Percentiles rank a stretch among this genome's conserved stretches.
Evolutionary conservation across 2,329 filamentous ascomycete genomes (phyloP).

Genomic region (Aciculosporium take): DNA sequence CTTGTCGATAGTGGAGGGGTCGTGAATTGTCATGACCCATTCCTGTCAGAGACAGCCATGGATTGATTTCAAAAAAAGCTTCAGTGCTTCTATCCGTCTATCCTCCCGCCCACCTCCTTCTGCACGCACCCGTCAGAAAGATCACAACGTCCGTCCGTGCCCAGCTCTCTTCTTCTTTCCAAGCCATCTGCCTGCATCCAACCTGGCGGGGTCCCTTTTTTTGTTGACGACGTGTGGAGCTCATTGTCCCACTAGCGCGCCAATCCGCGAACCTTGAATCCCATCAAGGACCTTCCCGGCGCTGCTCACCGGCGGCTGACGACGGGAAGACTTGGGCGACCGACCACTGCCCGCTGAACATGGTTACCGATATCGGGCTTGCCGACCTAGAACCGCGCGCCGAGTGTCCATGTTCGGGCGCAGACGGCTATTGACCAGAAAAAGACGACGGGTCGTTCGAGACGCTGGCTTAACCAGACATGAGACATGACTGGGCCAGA

Average conservation of each 20-base stretch:
- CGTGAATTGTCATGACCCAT: neutral
- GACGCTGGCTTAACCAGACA: no score
- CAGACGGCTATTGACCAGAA: no score
- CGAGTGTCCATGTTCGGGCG: neutral
- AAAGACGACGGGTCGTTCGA: no score
- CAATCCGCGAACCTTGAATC: neutral
- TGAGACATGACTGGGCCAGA: no score
- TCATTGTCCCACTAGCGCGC: neutral
- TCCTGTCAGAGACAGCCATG: neutral
- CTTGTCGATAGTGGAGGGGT: neutral
- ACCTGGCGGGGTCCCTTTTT: neutral
- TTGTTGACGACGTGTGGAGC: slow-evolving; percentile 6
- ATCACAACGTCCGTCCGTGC: no score
- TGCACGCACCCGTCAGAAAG: no score
- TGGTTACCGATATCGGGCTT: neutral
- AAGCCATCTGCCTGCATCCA: neutral
- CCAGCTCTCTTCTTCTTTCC: neutral
- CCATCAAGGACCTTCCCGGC: no score
- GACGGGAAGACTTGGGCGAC: no score
- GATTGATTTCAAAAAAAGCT: no score
- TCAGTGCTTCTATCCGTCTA: neutral
- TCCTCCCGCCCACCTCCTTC: no score
- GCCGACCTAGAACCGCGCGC: neutral
- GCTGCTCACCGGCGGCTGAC: no score
- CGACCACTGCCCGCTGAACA: no score